These are phyloP conservation scores for Candida nitratophila DNA, from an alignment of 805 yeast genomes.

Conservation along the genomic window DNA sequence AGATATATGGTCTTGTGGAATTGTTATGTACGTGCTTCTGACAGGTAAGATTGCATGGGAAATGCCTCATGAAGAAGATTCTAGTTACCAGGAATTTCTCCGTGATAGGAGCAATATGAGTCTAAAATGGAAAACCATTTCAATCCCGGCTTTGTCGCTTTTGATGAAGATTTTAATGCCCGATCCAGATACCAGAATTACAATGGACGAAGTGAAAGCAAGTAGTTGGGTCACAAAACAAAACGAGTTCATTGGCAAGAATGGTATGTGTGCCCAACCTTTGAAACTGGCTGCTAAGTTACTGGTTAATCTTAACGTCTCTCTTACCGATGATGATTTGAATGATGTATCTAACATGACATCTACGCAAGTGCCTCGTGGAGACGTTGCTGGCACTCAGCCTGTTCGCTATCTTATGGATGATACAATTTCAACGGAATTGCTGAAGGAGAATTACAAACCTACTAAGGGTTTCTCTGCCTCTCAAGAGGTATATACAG, in stretches of 20 bases:
- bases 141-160: conserved; percentile 41
- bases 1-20: conserved; percentile 69
- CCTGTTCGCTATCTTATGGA: conserved; percentile 37
- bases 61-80: conserved; percentile 47
- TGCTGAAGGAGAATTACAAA: conserved; percentile 20
- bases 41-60: conserved; percentile 73
- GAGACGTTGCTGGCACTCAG: conserved; percentile 30
- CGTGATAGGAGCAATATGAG: neutral
- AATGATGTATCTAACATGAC: conserved; percentile 21
- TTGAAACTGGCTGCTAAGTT: conserved; percentile 41
- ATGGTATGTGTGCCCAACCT: conserved; percentile 51
- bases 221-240: conserved; percentile 51
- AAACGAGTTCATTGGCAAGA: conserved; percentile 33
- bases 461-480: conserved; percentile 22
- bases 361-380: conserved; percentile 11
- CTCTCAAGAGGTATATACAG: conserved; percentile 36
- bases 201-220: conserved; percentile 31
- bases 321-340: conserved; percentile 42
- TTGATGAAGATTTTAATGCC: conserved; percentile 46
- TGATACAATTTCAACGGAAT: conserved; percentile 22
- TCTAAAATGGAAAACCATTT: conserved; percentile 41
- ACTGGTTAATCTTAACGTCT: conserved; percentile 45
- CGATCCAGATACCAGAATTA: conserved; percentile 36
- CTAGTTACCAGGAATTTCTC: conserved; percentile 33
- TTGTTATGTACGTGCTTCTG: conserved; percentile 52